Base-by-base conservation (phyloP, 352 stramenopile genomes). In the Thalassiosira hispida region DNA sequence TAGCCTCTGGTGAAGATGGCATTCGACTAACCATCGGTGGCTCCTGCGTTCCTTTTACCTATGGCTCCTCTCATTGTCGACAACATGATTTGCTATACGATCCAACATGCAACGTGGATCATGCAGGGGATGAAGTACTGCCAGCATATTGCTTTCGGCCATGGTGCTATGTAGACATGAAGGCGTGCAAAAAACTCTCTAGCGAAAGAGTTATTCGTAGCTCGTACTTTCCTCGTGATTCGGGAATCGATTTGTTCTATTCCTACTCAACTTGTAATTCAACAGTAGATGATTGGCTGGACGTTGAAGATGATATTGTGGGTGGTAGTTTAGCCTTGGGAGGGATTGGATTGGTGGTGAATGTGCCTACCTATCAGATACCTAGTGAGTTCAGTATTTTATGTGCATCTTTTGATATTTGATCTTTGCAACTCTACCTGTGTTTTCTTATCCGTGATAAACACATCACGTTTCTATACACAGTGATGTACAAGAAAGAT, bases 191-290 rank as follows among this genome's bases (percentile, higher is more conserved):
- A 53, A 51, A 12, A 6, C 14, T 63, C 40, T 73, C 71, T 20
- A 31, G 31, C 0, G 61, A 72, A 14, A 5, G 23, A 8, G 55
- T 68, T 1, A 57, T 51, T n/a, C 44, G 55, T 35, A 62, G 47
- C 5, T n/a, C 31, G 1, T 73, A 69, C 29, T 79, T 73, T 46
- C 9, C 9, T 4, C 8, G 11, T 4, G 16, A 22, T n/a, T 22
- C 18, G 7, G 35, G 20, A 29, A 16, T 27, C 11, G 51, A 73
- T 46, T 35, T 79, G 33, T 79, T 63, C 20, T 73, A 64, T 31
- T 69, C 51, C 3, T 79, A 73, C 42, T 38, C 47, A 5, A 73
- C 71, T 0, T 79, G 71, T 27, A 79, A 79, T 42, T 73, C 61
- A 0, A 79, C 71, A 3, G 71, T 23, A 0, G 12, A 49, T 11